A percentile compares a stretch with the other conserved stretches of the same genome.
These are phyloP conservation scores for Lactifluus subvellereus DNA, from an alignment of 768 basidiomycete species.

Conservation along the genomic window DNA sequence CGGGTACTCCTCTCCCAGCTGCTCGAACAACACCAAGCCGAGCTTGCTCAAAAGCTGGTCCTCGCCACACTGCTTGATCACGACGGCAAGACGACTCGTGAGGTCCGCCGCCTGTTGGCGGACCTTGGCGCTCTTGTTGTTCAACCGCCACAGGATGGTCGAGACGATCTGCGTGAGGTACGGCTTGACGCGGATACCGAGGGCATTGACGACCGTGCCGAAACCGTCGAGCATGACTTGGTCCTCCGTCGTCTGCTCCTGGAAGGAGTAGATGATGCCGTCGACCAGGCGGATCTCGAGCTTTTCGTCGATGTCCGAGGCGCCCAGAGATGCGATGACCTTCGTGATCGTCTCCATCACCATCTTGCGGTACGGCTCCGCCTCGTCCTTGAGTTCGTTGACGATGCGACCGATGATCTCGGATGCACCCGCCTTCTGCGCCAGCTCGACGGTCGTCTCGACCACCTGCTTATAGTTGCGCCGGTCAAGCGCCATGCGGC, in stretches of 20 bases:
- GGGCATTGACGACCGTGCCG: conserved; percentile 93
- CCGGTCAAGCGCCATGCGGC: conserved; percentile 94
- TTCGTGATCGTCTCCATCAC: conserved; percentile 99
- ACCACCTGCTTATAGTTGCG: conserved; percentile 97
- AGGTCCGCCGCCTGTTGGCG: conserved; percentile 99
- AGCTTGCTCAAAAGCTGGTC: conserved; percentile 93
- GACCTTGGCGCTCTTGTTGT: conserved; percentile 99
- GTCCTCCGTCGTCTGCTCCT: conserved; percentile 98
- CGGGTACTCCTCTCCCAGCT: conserved; percentile 98
- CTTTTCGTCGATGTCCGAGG: conserved; percentile 96
- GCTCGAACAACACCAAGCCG: conserved; percentile 94
- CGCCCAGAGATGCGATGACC: conserved; percentile 87
- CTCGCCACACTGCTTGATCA: conserved; percentile 98
- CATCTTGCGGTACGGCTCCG: conserved; percentile 96
- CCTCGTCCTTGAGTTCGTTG: conserved; percentile 87
- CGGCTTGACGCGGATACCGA: conserved; percentile 93
- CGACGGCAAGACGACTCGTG: conserved; percentile 90
- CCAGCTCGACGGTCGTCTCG: conserved; percentile 97
- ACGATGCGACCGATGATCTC: conserved; percentile 88
- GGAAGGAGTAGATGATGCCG: conserved; percentile 99
- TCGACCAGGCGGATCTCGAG: conserved; percentile 92
- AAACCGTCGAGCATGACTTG: conserved; percentile 99
- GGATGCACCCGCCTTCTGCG: conserved; percentile 93
- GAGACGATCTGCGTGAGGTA: conserved; percentile 99
- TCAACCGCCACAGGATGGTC: conserved; percentile 96